Conservation (phyloP, 495 filamentous ascomycete genomes). For the Aspergillus biplanus region DNA sequence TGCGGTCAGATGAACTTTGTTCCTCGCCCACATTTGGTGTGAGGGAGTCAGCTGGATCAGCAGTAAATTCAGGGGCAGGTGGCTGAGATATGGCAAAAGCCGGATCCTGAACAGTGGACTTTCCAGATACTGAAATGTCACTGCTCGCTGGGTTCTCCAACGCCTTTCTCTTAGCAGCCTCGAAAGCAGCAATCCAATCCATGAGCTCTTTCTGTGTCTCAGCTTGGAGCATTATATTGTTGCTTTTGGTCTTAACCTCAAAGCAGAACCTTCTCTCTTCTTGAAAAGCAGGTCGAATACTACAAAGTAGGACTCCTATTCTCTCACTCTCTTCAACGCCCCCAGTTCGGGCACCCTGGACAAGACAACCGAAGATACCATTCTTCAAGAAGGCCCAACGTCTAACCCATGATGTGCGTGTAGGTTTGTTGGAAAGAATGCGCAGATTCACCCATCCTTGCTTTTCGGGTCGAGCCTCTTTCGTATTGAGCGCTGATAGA, state of each 20-base stretch:
- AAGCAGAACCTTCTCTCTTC: conserved; percentile 97
- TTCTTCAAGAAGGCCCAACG: conserved; percentile 95
- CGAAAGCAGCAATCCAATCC: conserved; percentile 91
- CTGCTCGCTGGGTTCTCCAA: conserved; percentile 75
- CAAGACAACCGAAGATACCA: conserved; percentile 93
- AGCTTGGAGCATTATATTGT: conserved; percentile 84
- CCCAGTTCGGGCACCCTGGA: conserved; percentile 80
- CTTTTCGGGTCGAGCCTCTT: conserved; percentile 65
- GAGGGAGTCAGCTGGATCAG: conserved; percentile 70
- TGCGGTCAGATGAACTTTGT: conserved; percentile 56
- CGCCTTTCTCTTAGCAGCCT: conserved; percentile 88
- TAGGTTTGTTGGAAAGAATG: conserved; percentile 83
- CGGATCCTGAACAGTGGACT: conserved; percentile 64
- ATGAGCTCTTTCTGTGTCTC: conserved; percentile 88
- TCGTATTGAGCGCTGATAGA: conserved; percentile 56
- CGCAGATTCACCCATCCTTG: conserved; percentile 93
- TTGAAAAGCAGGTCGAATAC: conserved; percentile 83
- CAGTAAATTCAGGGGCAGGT: conserved; percentile 84
- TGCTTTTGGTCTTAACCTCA: conserved; percentile 97
- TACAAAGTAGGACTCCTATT: conserved; percentile 93
- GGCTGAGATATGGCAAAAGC: conserved; percentile 93
- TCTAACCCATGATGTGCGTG: conserved; percentile 81
- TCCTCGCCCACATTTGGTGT: conserved; percentile 63
- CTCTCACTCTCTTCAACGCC: conserved; percentile 95
- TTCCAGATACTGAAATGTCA: conserved; percentile 60